Conservation (phyloP, 306 rosid genomes). For the Cajanus cajan region DNA sequence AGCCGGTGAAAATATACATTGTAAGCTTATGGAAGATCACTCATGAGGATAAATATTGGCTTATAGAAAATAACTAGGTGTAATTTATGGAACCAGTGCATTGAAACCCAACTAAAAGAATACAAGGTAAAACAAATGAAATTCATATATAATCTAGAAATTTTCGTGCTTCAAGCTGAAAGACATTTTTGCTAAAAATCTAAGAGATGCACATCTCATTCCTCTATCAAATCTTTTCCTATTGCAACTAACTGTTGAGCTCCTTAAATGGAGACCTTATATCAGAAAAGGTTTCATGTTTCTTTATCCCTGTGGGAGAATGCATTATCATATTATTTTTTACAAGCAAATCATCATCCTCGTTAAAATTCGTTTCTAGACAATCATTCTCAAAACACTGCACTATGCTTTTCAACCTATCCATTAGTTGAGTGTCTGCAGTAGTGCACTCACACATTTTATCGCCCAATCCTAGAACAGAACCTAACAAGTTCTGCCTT, state of each 20-base stretch:
- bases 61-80: neutral
- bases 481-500: slow-evolving; percentile 53
- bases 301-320: slow-evolving; percentile 45
- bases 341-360: slow-evolving; percentile 38
- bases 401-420: slow-evolving; percentile 45
- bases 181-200: neutral
- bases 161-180: slow-evolving; percentile 10
- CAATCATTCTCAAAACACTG: slow-evolving; percentile 42
- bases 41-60: neutral
- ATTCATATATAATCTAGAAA: slow-evolving; percentile 11
- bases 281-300: slow-evolving; percentile 41
- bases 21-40: neutral
- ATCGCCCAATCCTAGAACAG: slow-evolving; percentile 43
- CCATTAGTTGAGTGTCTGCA: slow-evolving; percentile 49
- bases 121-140: neutral
- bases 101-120: neutral
- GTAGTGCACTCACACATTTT: slow-evolving; percentile 49
- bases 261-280: slow-evolving; percentile 64
- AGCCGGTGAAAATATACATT: neutral
- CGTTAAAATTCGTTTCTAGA: slow-evolving; percentile 25
- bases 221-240: neutral
- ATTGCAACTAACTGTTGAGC: slow-evolving; percentile 46
- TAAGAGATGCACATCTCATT: neutral
- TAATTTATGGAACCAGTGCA: neutral
- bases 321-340: slow-evolving; percentile 51